Conservation (phyloP, 352 stramenopile genomes). For the Globisporangium yorkense region DNA sequence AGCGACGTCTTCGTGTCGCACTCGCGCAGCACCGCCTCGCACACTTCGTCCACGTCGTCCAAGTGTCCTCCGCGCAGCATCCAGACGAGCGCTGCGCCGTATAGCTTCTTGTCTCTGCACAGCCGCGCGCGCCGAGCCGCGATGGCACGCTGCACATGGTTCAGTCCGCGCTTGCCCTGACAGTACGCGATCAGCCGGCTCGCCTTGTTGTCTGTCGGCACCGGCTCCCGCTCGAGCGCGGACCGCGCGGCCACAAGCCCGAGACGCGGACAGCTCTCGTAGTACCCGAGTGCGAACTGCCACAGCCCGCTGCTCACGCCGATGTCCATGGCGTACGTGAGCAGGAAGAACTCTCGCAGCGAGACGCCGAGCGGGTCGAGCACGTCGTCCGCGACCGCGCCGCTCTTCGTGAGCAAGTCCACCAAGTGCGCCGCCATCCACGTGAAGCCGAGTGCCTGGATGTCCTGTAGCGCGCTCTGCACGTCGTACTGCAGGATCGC, state of each 20-base stretch:
- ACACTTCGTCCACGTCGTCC: conserved; percentile 49
- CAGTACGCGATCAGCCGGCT: conserved; percentile 52
- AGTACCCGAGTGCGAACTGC: conserved; percentile 63
- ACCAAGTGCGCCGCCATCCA: conserved; percentile 71
- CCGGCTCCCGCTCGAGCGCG: conserved; percentile 36
- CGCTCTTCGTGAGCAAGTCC: conserved; percentile 54
- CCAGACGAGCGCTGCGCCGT: conserved; percentile 58
- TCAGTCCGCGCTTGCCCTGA: conserved; percentile 37
- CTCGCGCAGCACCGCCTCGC: conserved; percentile 46
- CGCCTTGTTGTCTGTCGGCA: conserved; percentile 51
- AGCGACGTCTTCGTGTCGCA: conserved; percentile 33
- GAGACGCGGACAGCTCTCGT: conserved; percentile 51
- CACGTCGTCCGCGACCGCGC: conserved; percentile 42
- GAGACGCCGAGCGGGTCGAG: conserved; percentile 43
- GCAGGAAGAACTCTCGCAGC: conserved; percentile 48
- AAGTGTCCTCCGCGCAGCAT: conserved; percentile 50
- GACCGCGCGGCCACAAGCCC: conserved; percentile 36
- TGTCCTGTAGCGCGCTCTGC: conserved; percentile 54
- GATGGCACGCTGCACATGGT: conserved; percentile 27
- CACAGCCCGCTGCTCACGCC: conserved; percentile 48
- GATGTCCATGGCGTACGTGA: conserved; percentile 70
- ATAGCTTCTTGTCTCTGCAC: conserved; percentile 32
- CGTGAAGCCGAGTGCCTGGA: conserved; percentile 57
- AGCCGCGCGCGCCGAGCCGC: conserved; percentile 29
- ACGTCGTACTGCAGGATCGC: conserved; percentile 77